phyloP scores from a whole-genome alignment of 768 basidiomycete genomes.

The Hirschioporus abietinus region DNA sequence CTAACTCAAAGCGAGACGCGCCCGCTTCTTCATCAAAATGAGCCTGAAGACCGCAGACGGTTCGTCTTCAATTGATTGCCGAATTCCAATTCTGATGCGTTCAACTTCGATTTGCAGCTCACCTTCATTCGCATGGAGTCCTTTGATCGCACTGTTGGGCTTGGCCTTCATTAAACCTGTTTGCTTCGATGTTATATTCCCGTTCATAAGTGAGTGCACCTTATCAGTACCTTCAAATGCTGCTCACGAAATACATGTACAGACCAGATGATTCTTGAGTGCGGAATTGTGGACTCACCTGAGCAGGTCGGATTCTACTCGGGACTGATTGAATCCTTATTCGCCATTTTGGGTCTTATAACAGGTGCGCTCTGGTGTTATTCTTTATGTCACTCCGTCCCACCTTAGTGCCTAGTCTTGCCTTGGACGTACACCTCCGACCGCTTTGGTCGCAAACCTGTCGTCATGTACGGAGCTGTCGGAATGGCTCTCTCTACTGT shows the following conservation, averaged over 20 bases:
- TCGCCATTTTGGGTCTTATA: constrained; percentile 8
- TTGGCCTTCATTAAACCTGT: constrained; percentile 10
- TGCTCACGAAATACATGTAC: background rate
- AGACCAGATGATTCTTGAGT: constrained; percentile 18
- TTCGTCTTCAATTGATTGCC: too few relatives aligned
- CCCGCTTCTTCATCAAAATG: too few relatives aligned
- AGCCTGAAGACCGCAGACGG: too few relatives aligned
- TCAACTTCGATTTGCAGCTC: background rate
- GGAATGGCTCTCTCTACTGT: constrained; percentile 8
- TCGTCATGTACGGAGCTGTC: constrained; percentile 28
- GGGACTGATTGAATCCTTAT: constrained; percentile 13
- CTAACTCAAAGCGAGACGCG: too few relatives aligned
- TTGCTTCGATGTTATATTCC: constrained; percentile 12
- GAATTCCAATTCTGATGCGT: too few relatives aligned
- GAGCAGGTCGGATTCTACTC: constrained; percentile 18
- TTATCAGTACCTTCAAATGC: background rate
- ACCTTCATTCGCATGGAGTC: constrained; percentile 14
- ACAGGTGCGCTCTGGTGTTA: constrained; percentile 8
- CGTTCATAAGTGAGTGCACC: constrained; percentile 1
- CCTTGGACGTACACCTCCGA: constrained; percentile 47
- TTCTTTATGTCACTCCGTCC: background rate
- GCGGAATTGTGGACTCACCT: constrained; percentile 15
- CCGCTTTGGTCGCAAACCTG: constrained; percentile 43
- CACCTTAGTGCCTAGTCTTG: constrained; percentile 19
- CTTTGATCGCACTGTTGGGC: constrained; percentile 7